Base-by-base conservation (phyloP, 441 rosid species). In the Iberis amara region DNA sequence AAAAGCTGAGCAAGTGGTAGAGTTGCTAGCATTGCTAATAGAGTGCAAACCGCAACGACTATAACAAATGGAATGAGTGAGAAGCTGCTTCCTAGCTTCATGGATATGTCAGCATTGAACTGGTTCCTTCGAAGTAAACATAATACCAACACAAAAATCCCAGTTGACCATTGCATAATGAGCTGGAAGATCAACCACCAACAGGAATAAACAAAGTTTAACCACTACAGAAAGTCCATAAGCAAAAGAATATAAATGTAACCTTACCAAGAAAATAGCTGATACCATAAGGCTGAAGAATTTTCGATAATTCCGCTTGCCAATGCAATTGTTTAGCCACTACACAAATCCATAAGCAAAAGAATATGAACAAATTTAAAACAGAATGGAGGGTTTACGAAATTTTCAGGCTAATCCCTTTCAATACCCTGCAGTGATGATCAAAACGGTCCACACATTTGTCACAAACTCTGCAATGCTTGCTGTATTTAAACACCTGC, bases 281-380 rank as follows among this genome's bases (percentile, higher is more conserved):
- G 86, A 82, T 47, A 81, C 76, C 97, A 92, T 89, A 58, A 92
- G 96, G 39, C 80, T 78, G 81, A 92, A 89, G 76, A 92, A 92
- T 65, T 84, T 81, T 55, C 83, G 69, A 70, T 92, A 92, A 69
- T 92, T 92, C 70, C 55, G 75, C 70, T 72, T 84, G 68, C 99
- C 99, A 11, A 92, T 77, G 62, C 99, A 92, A 66, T 89, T 92
- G 80, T 92, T 92, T 58, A 92, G 82, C 99, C 99, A 92, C 96
- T 92, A 77, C 62, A 76, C 45, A 70, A 57, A 39, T 24, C 5
- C 41, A 52, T 18, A 69, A 14, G 36, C 37, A 43, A 52, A 46
- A 23, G 15, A 52, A 47, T 21, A 61, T 27, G 73, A 61, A 7
- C 7, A 31, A 31, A 43, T 8, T 28, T 23, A 28, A 43, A 57